Evolutionary conservation across 495 filamentous ascomycete genomes (phyloP).

Genomic region (Penicillium parvum): DNA sequence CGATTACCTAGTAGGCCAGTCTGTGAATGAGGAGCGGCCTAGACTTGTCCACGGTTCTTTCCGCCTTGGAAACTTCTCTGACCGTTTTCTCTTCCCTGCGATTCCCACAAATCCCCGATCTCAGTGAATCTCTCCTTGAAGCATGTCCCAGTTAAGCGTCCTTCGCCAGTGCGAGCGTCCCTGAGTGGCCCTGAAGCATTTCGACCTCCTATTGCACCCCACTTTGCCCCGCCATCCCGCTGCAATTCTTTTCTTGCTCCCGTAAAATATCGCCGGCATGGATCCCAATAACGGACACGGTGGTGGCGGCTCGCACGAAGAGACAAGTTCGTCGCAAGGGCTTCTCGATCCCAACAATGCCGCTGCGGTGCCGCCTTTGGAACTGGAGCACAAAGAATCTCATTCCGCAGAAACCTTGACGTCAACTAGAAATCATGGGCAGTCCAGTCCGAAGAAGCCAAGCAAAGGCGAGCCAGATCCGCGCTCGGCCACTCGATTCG

Average conservation of each 20-base stretch:
- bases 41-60: too few relatives aligned
- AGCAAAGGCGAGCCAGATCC: constrained; percentile 24
- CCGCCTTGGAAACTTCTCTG: too few relatives aligned
- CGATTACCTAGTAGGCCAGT: too few relatives aligned
- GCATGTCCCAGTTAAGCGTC: not conserved
- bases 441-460: constrained; percentile 14
- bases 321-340: constrained; percentile 11
- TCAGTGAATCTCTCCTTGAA: not conserved
- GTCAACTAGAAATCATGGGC: constrained; percentile 10
- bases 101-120: not conserved
- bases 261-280: constrained; percentile 12
- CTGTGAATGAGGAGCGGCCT: too few relatives aligned
- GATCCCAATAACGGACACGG: constrained; percentile 18
- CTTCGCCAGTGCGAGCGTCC: not conserved
- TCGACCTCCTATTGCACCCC: not conserved
- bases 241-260: not conserved
- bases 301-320: constrained; percentile 39
- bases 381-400: constrained; percentile 18
- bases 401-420: constrained; percentile 7
- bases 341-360: constrained; percentile 8
- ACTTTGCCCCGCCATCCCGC: not conserved
- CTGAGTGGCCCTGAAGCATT: not conserved
- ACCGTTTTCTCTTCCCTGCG: too few relatives aligned
- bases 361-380: constrained; percentile 6
- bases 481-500: constrained; percentile 17